Percentiles rank a stretch among this genome's conserved stretches.
Evolutionary conservation across 2,329 filamentous ascomycete genomes (phyloP).

Genomic region (Trichoderma aggressivum): DNA sequence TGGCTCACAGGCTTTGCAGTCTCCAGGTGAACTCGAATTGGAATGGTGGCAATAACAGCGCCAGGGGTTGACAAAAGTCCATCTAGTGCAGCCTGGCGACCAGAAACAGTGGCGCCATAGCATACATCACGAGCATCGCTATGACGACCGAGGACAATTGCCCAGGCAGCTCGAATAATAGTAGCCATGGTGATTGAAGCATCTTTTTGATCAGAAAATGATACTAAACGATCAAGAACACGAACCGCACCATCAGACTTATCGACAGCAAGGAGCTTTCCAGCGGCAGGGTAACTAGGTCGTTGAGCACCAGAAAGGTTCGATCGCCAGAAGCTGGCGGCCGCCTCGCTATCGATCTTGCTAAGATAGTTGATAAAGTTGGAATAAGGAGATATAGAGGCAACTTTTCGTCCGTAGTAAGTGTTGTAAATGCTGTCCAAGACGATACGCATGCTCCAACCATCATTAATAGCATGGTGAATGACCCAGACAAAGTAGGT

Average conservation of each 20-base stretch:
- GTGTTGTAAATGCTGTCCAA: slow-evolving; percentile 3
- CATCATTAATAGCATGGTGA: slow-evolving; percentile 25
- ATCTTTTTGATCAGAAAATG: not conserved
- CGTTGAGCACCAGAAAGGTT: slow-evolving; percentile 10
- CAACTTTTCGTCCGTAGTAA: not conserved
- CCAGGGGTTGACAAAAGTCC: slow-evolving; percentile 21
- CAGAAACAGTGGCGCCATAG: slow-evolving; percentile 17
- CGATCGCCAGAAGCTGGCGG: slow-evolving; percentile 11
- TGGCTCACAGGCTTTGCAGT: slow-evolving; percentile 2
- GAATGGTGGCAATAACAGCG: slow-evolving; percentile 23
- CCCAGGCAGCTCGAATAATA: slow-evolving; percentile 12
- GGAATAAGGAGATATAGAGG: not conserved
- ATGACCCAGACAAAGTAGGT: slow-evolving; percentile 20
- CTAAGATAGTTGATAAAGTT: slow-evolving; percentile 18
- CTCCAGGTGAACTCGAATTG: slow-evolving; percentile 20
- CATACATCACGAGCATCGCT: not conserved
- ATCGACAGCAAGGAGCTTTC: not conserved
- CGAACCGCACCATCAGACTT: not conserved
- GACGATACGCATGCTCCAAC: slow-evolving; percentile 19
- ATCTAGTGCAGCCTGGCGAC: slow-evolving; percentile 19
- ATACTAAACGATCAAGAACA: not conserved
- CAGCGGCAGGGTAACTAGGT: not conserved
- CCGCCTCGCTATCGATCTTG: slow-evolving; percentile 5
- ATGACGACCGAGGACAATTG: slow-evolving; percentile 2
- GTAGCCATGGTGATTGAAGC: slow-evolving; percentile 9